phyloP scores from a whole-genome alignment of 2,329 filamentous ascomycete species.

The Pestalotiopsis sp. region DNA sequence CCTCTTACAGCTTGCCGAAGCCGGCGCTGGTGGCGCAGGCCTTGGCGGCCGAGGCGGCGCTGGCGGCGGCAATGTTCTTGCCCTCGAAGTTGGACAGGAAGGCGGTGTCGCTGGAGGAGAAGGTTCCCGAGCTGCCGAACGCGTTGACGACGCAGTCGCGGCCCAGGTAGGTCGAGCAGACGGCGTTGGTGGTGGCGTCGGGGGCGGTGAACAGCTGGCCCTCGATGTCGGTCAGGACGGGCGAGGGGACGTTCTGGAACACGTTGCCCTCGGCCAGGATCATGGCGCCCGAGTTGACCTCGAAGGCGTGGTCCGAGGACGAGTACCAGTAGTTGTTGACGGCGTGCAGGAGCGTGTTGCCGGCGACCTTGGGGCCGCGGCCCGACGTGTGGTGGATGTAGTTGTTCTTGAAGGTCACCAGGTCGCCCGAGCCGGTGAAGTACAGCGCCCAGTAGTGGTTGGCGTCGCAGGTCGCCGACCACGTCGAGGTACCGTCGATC shows the following conservation, averaged over 20 bases:
- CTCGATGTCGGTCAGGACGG: conserved; percentile 8
- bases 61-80: conserved; percentile 15
- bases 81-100: conserved; percentile 15
- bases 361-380: conserved; percentile 40
- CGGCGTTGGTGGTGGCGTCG: conserved; percentile 11
- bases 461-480: conserved; percentile 40
- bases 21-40: conserved; percentile 10
- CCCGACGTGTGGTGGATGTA: conserved; percentile 44
- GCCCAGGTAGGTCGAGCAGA: conserved; percentile 13
- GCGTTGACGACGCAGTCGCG: conserved; percentile 13
- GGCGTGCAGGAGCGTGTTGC: conserved; percentile 33
- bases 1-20: conserved; percentile 13
- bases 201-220: conserved; percentile 14
- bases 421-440: conserved; percentile 37
- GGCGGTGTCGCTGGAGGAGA: conserved; percentile 10
- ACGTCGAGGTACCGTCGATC: conserved; percentile 40
- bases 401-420: conserved; percentile 42
- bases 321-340: conserved; percentile 42
- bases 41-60: conserved; percentile 10
- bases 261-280: conserved; percentile 51
- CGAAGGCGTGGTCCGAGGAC: conserved; percentile 44
- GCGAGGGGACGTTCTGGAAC: conserved; percentile 33
- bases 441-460: conserved; percentile 48
- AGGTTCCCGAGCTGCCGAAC: conserved; percentile 14
- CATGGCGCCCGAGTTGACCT: conserved; percentile 34